Evolutionary conservation across 202 grass and related monocot genomes (phyloP).

Genomic region (Setaria italica): DNA sequence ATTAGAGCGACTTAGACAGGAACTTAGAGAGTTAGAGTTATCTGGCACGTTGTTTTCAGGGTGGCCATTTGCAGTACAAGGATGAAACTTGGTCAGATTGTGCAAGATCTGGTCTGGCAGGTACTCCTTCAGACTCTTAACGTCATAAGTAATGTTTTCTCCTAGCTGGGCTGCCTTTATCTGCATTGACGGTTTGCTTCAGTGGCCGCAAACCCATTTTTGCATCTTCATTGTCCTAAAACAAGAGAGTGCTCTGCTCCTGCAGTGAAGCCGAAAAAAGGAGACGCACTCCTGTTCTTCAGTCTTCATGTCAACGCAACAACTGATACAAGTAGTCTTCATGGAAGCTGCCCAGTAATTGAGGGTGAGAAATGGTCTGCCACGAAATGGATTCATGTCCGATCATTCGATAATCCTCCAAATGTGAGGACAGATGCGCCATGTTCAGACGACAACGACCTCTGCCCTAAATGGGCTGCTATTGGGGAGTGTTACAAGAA

Average conservation of each 20-base stretch:
- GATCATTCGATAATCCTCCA: conserved; percentile 59
- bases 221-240: background rate
- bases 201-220: background rate
- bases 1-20: background rate
- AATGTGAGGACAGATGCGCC: background rate
- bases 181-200: background rate
- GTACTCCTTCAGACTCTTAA: conserved; percentile 46
- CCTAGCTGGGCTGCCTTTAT: background rate
- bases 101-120: conserved; percentile 74
- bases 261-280: conserved; percentile 85
- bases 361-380: conserved; percentile 93
- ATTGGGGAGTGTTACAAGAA: conserved; percentile 81
- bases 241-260: conserved; percentile 31
- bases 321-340: conserved; percentile 71
- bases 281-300: conserved; percentile 86
- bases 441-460: conserved; percentile 70
- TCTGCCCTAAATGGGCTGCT: conserved; percentile 73
- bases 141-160: background rate
- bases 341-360: conserved; percentile 82
- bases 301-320: conserved; percentile 77
- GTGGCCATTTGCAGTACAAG: conserved; percentile 63
- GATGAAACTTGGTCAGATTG: conserved; percentile 91
- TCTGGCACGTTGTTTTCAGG: conserved; percentile 52
- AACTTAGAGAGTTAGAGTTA: background rate
- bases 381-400: conserved; percentile 89